These are phyloP conservation scores for Dalbergia cultrata DNA, from an alignment of 306 rosid species.

Conservation along the genomic window DNA sequence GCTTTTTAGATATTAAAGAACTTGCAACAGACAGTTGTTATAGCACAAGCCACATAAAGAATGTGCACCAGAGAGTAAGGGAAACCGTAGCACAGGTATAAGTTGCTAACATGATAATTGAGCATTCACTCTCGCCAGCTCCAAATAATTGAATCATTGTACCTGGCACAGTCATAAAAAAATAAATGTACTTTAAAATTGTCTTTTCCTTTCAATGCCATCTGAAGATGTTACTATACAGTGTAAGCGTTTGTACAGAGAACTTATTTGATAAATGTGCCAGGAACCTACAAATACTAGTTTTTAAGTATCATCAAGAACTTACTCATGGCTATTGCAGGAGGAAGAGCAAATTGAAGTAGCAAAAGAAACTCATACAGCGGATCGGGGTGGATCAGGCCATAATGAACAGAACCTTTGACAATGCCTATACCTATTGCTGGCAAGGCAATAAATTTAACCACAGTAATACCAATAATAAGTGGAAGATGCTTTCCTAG, in stretches of 20 bases:
- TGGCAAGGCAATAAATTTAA: constrained; percentile 45
- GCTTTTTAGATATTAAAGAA: neutral
- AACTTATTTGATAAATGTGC: too few species aligned
- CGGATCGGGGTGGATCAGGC: constrained; percentile 46
- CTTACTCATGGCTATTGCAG: constrained; percentile 47
- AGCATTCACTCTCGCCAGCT: constrained; percentile 44
- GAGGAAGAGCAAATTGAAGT: constrained; percentile 50
- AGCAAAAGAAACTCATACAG: constrained; percentile 50
- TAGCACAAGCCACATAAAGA: constrained; percentile 47
- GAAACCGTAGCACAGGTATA: constrained; percentile 37
- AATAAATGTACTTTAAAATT: too few species aligned
- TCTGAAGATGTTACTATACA: too few species aligned
- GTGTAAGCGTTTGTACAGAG: too few species aligned
- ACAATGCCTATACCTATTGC: constrained; percentile 43
- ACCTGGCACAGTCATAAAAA: neutral
- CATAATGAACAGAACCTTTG: constrained; percentile 41
- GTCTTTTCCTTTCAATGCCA: too few species aligned
- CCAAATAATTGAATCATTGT: constrained; percentile 44
- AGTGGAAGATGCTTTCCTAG: neutral
- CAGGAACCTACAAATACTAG: too few species aligned
- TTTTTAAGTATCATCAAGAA: neutral
- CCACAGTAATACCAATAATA: constrained; percentile 36
- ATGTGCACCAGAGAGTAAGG: constrained; percentile 44
- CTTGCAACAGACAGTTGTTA: neutral
- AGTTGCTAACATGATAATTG: constrained; percentile 45